Conservation (phyloP, 1,284 basidiomycete species). For the Cutaneotrichosporon curvatum region DNA sequence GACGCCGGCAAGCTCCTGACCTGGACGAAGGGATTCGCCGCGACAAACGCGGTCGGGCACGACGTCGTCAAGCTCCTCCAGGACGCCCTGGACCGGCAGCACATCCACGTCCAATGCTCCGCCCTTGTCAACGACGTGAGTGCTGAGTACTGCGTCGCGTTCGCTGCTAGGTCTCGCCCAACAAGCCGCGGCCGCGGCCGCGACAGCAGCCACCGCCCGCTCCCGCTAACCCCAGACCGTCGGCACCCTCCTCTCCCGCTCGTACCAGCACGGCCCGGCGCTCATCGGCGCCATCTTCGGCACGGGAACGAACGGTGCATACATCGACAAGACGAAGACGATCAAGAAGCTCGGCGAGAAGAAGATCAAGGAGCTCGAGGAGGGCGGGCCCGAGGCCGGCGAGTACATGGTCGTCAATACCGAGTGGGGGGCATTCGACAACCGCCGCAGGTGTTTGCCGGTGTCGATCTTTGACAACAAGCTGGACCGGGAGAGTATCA, state of each 20-base stretch:
- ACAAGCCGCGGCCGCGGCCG: too few relatives aligned
- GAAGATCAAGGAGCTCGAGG: constrained; percentile 51
- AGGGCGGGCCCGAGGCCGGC: constrained; percentile 47
- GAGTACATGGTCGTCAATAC: constrained; percentile 91
- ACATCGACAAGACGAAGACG: constrained; percentile 77
- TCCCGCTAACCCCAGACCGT: constrained; percentile 60
- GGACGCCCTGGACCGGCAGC: constrained; percentile 85
- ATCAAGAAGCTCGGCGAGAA: constrained; percentile 70
- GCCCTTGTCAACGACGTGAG: constrained; percentile 93
- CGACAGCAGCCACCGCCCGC: too few relatives aligned
- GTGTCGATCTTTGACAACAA: constrained; percentile 89
- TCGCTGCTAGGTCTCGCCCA: too few relatives aligned
- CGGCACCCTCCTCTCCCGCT: constrained; percentile 83
- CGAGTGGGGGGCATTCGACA: constrained; percentile 96
- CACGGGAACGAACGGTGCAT: constrained; percentile 97
- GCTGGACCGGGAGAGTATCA: constrained; percentile 87
- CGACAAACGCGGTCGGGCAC: constrained; percentile 81
- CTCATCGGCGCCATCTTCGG: constrained; percentile 87
- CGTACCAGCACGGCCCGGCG: constrained; percentile 84
- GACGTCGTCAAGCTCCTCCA: constrained; percentile 90
- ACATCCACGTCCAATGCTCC: constrained; percentile 86
- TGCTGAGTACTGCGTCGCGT: too few relatives aligned
- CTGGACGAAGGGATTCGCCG: constrained; percentile 95
- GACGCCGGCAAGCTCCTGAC: constrained; percentile 81
- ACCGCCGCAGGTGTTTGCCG: constrained; percentile 75